Base-by-base conservation (phyloP, 768 basidiomycete genomes). In the Paxillus rubicundulus region DNA sequence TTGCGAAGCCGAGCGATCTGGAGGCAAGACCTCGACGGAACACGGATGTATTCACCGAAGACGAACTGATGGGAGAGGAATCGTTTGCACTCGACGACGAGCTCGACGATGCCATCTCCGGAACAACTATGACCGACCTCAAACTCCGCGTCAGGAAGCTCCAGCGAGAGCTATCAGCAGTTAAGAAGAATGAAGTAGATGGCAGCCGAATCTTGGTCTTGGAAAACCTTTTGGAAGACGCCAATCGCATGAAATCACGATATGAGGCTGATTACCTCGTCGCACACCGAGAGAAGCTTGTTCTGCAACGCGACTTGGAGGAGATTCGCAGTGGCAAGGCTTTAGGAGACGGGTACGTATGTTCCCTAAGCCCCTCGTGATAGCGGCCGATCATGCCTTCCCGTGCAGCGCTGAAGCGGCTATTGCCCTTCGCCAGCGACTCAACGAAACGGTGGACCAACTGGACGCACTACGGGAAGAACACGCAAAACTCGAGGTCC, bases 151-250 rank as follows among this genome's bases (percentile, higher is more conserved):
- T 98, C 45, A 82, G 86, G 54, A 86, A 82, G 54, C 78, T 98
- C 27, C 76, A 89, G 65, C 74, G 92, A 21, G 92, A 98, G 65
- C 76, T 98, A 30, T 85, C 86, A 45, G 79, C 82, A 5, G 78
- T 87, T 30, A 78, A 78, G 68, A 84, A 83, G 68, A 86, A 89
- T 55, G 85, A 88, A 61, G 86, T 75, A 6, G 91, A 93, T 63
- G 77, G 84, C 7, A 89, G 87, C 54, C 79, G 83, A 24, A 71
- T 94, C 5, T 67, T 93, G 16, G 90, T 96, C n/a, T 74, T 97
- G 24, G 92, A 98, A 71, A 94, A 92, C 63, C 72, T 96, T 50
- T 73, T 98, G 50, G 91, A 93, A 47, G 95, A 98, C 59, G 90
- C 94, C 27, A 95, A 87, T 55, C 77, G 89, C 57, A 87, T 90